Percentiles rank a stretch among this genome's conserved stretches.
Evolutionary conservation across 768 basidiomycete species (phyloP).

Genomic region (Chlorophyllum brunneum): DNA sequence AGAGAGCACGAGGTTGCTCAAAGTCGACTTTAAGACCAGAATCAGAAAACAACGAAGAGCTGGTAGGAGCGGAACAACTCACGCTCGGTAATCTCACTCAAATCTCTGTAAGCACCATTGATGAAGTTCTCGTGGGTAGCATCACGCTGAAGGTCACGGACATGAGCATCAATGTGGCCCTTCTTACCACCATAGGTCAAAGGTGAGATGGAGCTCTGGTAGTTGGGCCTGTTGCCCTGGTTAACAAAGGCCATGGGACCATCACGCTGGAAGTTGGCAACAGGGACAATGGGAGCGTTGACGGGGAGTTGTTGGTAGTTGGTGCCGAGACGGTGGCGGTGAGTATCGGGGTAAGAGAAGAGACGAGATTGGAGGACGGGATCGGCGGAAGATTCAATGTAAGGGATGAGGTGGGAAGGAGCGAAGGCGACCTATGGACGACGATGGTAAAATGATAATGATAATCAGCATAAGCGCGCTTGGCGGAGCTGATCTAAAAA

Average conservation of each 20-base stretch:
- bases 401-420: constrained; percentile 83
- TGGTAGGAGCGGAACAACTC: constrained; percentile 27
- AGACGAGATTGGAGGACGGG: constrained; percentile 92
- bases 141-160: constrained; percentile 35
- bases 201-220: constrained; percentile 74
- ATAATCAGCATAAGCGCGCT: constrained; percentile 19
- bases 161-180: constrained; percentile 39
- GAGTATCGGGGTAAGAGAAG: constrained; percentile 92
- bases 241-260: constrained; percentile 65
- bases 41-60: background rate
- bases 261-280: constrained; percentile 92
- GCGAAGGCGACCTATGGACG: constrained; percentile 59
- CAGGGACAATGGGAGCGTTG: constrained; percentile 70
- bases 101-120: constrained; percentile 62
- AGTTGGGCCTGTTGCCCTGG: constrained; percentile 86
- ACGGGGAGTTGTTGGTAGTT: constrained; percentile 89
- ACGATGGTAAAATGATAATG: constrained; percentile 6
- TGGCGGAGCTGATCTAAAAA: background rate
- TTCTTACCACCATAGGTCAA: constrained; percentile 56
- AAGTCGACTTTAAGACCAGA: constrained; percentile 58
- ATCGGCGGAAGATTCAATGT: constrained; percentile 87
- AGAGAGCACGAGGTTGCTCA: constrained; percentile 76
- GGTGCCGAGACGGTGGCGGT: constrained; percentile 75
- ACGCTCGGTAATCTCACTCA: constrained; percentile 81
- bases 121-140: constrained; percentile 72